Base-by-base conservation (phyloP, 2,329 filamentous ascomycete species). In the Dactylonectria estremocensis region DNA sequence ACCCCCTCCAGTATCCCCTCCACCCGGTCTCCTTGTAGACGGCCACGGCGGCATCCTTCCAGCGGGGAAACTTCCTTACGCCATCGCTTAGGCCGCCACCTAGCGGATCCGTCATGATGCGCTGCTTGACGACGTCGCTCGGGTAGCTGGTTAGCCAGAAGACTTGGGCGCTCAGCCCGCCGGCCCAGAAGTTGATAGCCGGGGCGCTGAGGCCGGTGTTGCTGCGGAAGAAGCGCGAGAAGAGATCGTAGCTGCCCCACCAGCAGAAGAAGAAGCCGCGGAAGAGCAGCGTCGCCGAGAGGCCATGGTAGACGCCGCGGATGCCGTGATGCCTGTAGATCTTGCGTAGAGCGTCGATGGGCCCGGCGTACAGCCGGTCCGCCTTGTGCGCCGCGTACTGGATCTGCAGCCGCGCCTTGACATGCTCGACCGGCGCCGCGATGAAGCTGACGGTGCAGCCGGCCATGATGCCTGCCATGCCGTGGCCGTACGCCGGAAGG, bases 91-190 rank as follows among this genome's bases (percentile, higher is more conserved):
- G 81, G 1, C 84, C 85, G 1, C 92, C 91, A 1, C 92, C 95
- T 59, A 98, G 83, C 5, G 93, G 91, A 81, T 98, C 96, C 14
- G 95, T 98, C 96, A 99, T 98, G 78, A 99, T 92, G 35, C 95
- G 88, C 85, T 98, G 95, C 87, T 98, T 98, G 62, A 98, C 91
- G 22, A 98, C 93, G 79, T 98, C 95, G 54, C 90, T 93, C 2
- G 96, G 95, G 78, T 98, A 98, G 71, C 92, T 93, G 18, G 93
- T 94, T 49, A 97, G 80, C 96, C 96, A 99, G 79, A 98, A 99
- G 16, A 97, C 83, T 84, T 99, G 96, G 0, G 96, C 96, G 54
- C 92, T 95, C 58, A 98, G 83, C 0, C 96, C 96, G 3, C 96
- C 96, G 0, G 96, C 95, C 95, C 95, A 98, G 84, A 99, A 99